Percentiles rank a stretch among this genome's conserved stretches.
phyloP scores from a whole-genome alignment of 139 green algal species.

The Chlorella sorokiniana region DNA sequence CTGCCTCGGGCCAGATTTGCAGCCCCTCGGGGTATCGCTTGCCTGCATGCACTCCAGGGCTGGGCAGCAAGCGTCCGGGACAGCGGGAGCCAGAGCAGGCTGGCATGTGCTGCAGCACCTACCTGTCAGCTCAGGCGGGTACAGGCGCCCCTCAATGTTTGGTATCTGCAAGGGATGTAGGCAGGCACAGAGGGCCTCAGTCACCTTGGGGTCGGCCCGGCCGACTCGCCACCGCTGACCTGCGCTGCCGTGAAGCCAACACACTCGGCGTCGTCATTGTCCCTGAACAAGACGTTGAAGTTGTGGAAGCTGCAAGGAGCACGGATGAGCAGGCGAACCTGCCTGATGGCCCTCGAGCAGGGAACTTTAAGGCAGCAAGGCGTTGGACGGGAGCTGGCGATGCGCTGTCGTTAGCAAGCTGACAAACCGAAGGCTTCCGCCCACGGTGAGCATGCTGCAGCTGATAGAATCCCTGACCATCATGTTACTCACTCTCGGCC shows the following conservation, averaged over 20 bases:
- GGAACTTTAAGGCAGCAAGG: too few species aligned
- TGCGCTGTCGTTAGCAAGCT: too few species aligned
- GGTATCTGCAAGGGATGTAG: slow-evolving; percentile 36
- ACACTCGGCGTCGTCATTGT: slow-evolving; percentile 19
- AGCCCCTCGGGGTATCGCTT: slow-evolving; percentile 42
- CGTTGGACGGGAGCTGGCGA: too few species aligned
- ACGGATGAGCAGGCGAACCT: too few species aligned
- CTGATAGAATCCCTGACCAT: neutral
- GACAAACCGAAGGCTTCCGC: too few species aligned
- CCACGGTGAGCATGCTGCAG: neutral
- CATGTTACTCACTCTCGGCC: slow-evolving; percentile 18
- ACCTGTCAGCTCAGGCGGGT: slow-evolving; percentile 39
- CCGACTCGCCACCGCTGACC: neutral
- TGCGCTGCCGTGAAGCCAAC: slow-evolving; percentile 57
- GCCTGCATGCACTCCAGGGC: neutral
- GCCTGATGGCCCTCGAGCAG: too few species aligned
- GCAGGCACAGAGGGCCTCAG: too few species aligned
- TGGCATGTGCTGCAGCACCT: neutral
- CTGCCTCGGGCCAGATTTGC: slow-evolving; percentile 43
- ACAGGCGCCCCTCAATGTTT: slow-evolving; percentile 41
- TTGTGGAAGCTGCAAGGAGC: slow-evolving; percentile 49
- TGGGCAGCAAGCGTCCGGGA: neutral
- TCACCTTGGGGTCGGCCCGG: neutral
- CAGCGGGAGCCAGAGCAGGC: neutral
- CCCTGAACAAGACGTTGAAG: slow-evolving; percentile 45